phyloP scores from a whole-genome alignment of 768 basidiomycete genomes.

The Tylopilus rubrobrunneus region DNA sequence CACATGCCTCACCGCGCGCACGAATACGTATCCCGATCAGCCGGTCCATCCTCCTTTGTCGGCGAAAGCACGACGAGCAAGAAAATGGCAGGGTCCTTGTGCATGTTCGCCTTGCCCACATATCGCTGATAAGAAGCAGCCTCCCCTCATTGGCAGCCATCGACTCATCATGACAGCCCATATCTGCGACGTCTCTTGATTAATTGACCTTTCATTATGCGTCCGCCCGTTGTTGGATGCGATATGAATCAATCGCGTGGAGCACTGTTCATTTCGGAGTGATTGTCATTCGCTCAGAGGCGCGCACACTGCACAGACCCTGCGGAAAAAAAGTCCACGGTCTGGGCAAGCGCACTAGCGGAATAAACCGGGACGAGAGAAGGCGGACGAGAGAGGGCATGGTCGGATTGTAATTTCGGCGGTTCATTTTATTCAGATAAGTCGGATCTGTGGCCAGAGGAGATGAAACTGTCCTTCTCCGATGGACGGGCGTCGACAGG shows the following conservation, averaged over 20 bases:
- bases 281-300: neutral
- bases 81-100: constrained; percentile 8
- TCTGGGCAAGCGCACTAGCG: neutral
- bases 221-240: neutral
- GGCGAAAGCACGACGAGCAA: neutral
- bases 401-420: neutral
- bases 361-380: neutral
- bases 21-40: neutral
- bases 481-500: constrained; percentile 1
- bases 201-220: constrained; percentile 3
- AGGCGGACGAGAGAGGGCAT: neutral
- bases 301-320: neutral
- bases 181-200: constrained; percentile 2
- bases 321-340: neutral
- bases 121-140: constrained; percentile 9
- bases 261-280: constrained; percentile 18
- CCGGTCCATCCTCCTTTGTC: neutral
- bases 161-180: neutral
- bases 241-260: constrained; percentile 17
- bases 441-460: constrained; percentile 1
- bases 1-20: neutral
- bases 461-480: constrained; percentile 12
- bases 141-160: neutral
- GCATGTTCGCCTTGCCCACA: neutral
- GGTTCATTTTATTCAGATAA: constrained; percentile 7